Evolutionary conservation across 306 rosid species (phyloP).

Genomic region (Delonix regia): DNA sequence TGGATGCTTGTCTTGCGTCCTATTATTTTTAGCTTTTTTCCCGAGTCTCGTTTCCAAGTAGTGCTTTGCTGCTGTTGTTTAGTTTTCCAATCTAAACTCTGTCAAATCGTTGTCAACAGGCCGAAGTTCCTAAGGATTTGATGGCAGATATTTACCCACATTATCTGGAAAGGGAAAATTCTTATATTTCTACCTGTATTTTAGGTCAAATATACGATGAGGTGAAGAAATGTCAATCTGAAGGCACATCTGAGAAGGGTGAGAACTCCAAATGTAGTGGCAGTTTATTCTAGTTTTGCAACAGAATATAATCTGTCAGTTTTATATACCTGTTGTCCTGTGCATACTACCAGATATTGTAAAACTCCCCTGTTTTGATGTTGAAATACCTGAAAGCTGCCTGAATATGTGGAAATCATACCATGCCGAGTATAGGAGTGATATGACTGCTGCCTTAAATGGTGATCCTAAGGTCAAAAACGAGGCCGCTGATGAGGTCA

Average conservation of each 20-base stretch:
- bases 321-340: slow-evolving; percentile 16
- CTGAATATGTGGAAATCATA: slow-evolving; percentile 44
- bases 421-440: slow-evolving; percentile 42
- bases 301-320: neutral
- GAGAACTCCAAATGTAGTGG: slow-evolving; percentile 1
- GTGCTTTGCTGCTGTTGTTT: neutral
- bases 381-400: slow-evolving; percentile 46
- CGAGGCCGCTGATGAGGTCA: slow-evolving; percentile 46
- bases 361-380: slow-evolving; percentile 62
- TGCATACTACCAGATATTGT: slow-evolving; percentile 48
- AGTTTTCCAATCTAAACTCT: slow-evolving; percentile 13
- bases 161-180: slow-evolving; percentile 56
- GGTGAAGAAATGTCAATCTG: slow-evolving; percentile 45
- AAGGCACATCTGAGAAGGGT: slow-evolving; percentile 48
- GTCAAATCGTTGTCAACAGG: slow-evolving; percentile 40
- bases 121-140: slow-evolving; percentile 56
- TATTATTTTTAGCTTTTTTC: neutral
- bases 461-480: slow-evolving; percentile 16
- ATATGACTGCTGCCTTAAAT: slow-evolving; percentile 42
- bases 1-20: neutral
- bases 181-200: slow-evolving; percentile 62
- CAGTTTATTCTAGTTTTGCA: neutral
- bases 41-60: neutral
- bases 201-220: slow-evolving; percentile 68
- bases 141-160: slow-evolving; percentile 57